Conservation (phyloP, 2,329 filamentous ascomycete genomes). For the Sporothrix luriei region DNA sequence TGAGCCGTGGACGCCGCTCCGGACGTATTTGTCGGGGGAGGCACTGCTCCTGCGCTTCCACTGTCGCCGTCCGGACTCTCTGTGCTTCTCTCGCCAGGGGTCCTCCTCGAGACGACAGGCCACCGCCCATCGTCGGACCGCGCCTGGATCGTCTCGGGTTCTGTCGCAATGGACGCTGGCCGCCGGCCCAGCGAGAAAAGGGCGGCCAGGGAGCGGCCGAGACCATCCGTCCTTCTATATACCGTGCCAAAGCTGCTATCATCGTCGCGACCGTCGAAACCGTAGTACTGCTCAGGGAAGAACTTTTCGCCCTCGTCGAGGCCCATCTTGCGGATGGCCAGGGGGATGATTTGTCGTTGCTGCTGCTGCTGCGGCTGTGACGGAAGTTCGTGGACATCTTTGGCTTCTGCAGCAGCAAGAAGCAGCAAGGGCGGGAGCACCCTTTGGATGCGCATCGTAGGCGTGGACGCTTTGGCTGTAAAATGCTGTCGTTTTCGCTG, state of each 20-base stretch:
- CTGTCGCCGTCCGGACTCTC: too few species aligned
- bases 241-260: background rate
- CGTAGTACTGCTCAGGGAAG: constrained; percentile 66
- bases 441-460: constrained; percentile 29
- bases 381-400: constrained; percentile 41
- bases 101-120: constrained; percentile 17
- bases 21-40: constrained; percentile 42
- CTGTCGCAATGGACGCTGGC: constrained; percentile 10
- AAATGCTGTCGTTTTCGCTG: background rate
- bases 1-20: constrained; percentile 37
- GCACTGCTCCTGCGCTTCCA: background rate
- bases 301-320: constrained; percentile 73
- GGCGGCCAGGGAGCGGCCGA: constrained; percentile 28
- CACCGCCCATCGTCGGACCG: constrained; percentile 15
- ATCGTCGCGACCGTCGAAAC: constrained; percentile 39
- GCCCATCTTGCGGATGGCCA: constrained; percentile 72
- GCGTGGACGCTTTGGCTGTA: background rate
- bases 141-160: background rate
- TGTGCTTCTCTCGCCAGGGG: background rate
- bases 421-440: constrained; percentile 48
- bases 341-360: constrained; percentile 47
- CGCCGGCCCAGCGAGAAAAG: constrained; percentile 32
- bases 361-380: constrained; percentile 25
- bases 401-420: constrained; percentile 48
- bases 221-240: constrained; percentile 14